Evolutionary conservation across 495 filamentous ascomycete species (phyloP).

Genomic region (Hypoxylon rickii): DNA sequence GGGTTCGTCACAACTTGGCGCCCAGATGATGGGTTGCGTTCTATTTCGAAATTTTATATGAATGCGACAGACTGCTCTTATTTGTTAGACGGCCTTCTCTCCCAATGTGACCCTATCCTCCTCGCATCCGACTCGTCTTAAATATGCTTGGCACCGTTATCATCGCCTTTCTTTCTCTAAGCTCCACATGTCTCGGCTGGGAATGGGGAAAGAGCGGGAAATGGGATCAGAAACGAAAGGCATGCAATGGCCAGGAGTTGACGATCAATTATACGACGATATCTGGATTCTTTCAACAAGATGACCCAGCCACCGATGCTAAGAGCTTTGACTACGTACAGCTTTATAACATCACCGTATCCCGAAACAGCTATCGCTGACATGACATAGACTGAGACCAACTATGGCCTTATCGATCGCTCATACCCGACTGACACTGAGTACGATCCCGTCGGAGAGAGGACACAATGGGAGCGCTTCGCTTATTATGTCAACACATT

Average conservation of each 20-base stretch:
- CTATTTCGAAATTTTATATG: constrained; percentile 1
- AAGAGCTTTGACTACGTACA: constrained; percentile 69
- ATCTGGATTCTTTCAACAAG: constrained; percentile 72
- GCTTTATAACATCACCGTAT: neutral
- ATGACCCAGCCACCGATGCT: constrained; percentile 64
- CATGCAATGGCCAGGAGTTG: constrained; percentile 20
- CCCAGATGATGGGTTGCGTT: constrained; percentile 6
- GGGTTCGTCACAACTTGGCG: constrained; percentile 20
- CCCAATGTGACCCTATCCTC: too few relatives aligned
- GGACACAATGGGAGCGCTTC: constrained; percentile 72
- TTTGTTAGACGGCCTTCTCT: constrained; percentile 9
- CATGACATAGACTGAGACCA: constrained; percentile 55
- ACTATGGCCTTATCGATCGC: constrained; percentile 70
- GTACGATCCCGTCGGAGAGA: constrained; percentile 40
- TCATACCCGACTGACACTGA: constrained; percentile 56
- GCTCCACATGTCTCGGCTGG: constrained; percentile 15
- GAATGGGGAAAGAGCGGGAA: constrained; percentile 28
- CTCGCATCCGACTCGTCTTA: too few relatives aligned
- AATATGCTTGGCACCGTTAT: constrained; percentile 16
- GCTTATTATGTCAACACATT: constrained; percentile 57
- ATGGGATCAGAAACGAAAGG: constrained; percentile 13
- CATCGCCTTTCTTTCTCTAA: constrained; percentile 17
- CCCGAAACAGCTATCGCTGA: neutral
- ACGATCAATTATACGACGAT: constrained; percentile 67
- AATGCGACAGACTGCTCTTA: neutral